phyloP scores from a whole-genome alignment of 208 protist species.

The Acanthamoeba triangularis region DNA sequence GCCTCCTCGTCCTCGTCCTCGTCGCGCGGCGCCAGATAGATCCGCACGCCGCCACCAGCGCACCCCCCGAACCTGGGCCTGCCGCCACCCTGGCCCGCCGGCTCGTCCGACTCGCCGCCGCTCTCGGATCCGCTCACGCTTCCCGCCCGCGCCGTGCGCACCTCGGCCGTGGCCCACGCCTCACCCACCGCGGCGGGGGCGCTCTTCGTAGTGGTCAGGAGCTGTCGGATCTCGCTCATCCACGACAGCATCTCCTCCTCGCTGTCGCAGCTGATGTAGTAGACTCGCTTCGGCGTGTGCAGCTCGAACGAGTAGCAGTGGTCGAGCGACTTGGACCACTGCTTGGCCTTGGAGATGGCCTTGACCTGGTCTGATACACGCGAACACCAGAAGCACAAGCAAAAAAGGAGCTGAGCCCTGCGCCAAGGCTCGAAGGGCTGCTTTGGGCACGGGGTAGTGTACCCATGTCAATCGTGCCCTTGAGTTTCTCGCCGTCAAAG shows the following conservation, averaged over 20 bases:
- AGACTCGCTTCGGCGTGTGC: constrained; percentile 46
- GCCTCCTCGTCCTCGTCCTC: background rate
- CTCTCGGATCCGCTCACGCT: constrained; percentile 39
- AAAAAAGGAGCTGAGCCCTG: too few relatives aligned
- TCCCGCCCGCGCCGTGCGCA: background rate
- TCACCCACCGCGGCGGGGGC: background rate
- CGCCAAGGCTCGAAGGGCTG: too few relatives aligned
- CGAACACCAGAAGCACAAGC: background rate
- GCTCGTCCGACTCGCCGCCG: background rate
- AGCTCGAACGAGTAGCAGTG: constrained; percentile 65
- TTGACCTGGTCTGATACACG: background rate
- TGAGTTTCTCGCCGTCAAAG: constrained; percentile 17
- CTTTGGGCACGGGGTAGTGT: background rate
- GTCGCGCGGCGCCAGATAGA: background rate
- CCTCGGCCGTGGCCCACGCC: background rate
- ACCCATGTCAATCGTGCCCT: constrained; percentile 51
- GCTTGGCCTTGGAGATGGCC: background rate
- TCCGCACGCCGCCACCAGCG: background rate
- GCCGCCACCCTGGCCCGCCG: background rate
- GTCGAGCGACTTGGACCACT: constrained; percentile 33
- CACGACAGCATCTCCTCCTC: constrained; percentile 61
- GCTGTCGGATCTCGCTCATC: constrained; percentile 30
- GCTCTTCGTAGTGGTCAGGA: background rate
- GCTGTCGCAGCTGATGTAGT: constrained; percentile 67
- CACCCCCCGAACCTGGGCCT: background rate